Conservation (phyloP, 805 yeast genomes). For the Myxozyma neglecta region DNA sequence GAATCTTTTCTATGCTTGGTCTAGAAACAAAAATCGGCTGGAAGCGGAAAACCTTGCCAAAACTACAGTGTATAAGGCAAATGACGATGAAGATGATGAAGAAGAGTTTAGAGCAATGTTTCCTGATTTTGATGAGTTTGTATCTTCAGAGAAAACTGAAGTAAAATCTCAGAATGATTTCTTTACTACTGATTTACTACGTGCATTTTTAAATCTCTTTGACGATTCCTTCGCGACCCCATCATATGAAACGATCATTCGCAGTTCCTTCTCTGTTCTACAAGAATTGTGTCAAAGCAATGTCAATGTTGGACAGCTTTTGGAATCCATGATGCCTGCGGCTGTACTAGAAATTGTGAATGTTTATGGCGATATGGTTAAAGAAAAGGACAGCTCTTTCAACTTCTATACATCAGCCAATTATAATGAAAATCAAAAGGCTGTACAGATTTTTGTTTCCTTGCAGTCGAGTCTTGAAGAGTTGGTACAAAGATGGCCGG, state of each 20-base stretch:
- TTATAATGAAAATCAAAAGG: slow-evolving; percentile 58
- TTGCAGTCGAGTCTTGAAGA: slow-evolving; percentile 44
- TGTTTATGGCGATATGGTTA: neutral
- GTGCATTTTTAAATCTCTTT: neutral
- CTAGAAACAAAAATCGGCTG: slow-evolving; percentile 63
- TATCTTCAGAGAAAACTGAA: neutral
- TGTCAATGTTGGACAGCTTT: slow-evolving; percentile 31
- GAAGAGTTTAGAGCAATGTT: slow-evolving; percentile 77
- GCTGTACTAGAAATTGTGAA: slow-evolving; percentile 1
- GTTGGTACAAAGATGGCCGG: slow-evolving; percentile 80
- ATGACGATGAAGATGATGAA: slow-evolving; percentile 66
- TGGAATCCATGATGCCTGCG: slow-evolving; percentile 5
- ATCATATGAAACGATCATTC: neutral
- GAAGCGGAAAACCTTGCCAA: slow-evolving; percentile 64
- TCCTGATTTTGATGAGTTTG: slow-evolving; percentile 72
- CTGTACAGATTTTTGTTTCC: slow-evolving; percentile 49
- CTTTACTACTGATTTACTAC: neutral
- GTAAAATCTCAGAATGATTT: neutral
- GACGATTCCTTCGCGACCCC: neutral
- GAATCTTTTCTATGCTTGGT: slow-evolving; percentile 76
- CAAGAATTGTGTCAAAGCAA: neutral
- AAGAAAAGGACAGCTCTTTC: slow-evolving; percentile 10
- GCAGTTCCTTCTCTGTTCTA: neutral
- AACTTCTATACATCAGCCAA: slow-evolving; percentile 68
- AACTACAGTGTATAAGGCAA: slow-evolving; percentile 63